These are phyloP conservation scores for Coprinopsis cinerea DNA, from an alignment of 768 basidiomycete species.

Conservation along the genomic window DNA sequence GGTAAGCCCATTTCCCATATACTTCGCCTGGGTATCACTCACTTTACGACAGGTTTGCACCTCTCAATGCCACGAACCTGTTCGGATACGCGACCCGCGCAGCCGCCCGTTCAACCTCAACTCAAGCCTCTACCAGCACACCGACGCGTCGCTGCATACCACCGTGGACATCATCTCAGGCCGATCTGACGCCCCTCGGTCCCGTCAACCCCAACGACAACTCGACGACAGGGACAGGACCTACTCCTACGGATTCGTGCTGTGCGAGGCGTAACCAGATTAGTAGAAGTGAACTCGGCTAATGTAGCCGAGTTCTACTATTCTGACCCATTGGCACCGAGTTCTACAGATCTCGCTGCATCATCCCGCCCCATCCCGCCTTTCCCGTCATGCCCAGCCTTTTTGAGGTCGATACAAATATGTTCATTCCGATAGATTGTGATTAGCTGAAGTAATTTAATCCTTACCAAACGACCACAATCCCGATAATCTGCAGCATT, in stretches of 20 bases:
- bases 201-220: not conserved
- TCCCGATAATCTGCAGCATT: no score
- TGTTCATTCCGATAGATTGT: no score
- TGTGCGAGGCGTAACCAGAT: no score
- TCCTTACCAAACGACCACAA: no score
- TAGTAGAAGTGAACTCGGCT: no score
- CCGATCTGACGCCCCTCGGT: not conserved
- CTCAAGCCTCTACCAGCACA: conserved; percentile 7
- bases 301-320: no score
- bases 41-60: conserved; percentile 7
- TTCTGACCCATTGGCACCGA: no score
- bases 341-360: no score
- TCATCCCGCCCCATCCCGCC: no score
- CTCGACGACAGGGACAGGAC: not conserved
- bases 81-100: conserved; percentile 9
- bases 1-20: not conserved
- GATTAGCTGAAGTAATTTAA: no score
- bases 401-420: no score
- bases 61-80: not conserved
- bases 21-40: not conserved
- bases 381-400: no score
- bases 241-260: not conserved
- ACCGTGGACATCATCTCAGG: not conserved
- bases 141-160: not conserved
- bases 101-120: not conserved